A percentile compares a stretch with the other conserved stretches of the same genome.
These are phyloP conservation scores for Asterionellopsis glacialis DNA, from an alignment of 108 stramenopile species.

Conservation along the genomic window DNA sequence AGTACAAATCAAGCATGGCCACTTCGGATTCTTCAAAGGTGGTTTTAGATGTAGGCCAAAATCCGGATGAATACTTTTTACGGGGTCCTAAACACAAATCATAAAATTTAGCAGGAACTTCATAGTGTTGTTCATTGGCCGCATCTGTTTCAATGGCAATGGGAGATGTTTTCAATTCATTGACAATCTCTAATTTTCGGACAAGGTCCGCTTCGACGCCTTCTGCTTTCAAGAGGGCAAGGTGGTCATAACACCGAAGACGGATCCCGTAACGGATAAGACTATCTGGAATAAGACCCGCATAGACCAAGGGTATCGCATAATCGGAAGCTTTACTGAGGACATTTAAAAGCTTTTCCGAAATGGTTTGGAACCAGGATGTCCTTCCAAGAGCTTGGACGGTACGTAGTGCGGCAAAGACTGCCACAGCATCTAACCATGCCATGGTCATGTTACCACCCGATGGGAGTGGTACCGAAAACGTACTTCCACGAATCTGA, in stretches of 20 bases:
- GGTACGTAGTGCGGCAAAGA: too few relatives aligned
- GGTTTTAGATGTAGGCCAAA: constrained; percentile 48
- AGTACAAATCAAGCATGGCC: constrained; percentile 84
- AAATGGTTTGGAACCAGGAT: constrained; percentile 25
- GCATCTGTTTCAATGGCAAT: constrained; percentile 86
- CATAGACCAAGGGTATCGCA: constrained; percentile 31
- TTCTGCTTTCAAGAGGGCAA: constrained; percentile 29
- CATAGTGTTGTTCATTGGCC: constrained; percentile 98
- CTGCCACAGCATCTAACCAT: too few relatives aligned
- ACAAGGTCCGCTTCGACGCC: constrained; percentile 33
- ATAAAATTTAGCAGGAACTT: constrained; percentile 93
- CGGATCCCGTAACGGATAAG: constrained; percentile 74
- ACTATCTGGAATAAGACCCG: constrained; percentile 54
- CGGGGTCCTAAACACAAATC: constrained; percentile 79
- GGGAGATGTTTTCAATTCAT: constrained; percentile 49
- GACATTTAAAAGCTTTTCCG: constrained; percentile 37
- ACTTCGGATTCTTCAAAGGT: constrained; percentile 80
- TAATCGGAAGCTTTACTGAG: constrained; percentile 27
- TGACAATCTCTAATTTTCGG: constrained; percentile 47
- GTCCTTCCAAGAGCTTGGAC: constrained; percentile 6
- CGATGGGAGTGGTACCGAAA: too few relatives aligned
- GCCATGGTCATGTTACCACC: too few relatives aligned
- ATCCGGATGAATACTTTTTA: constrained; percentile 90
- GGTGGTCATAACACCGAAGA: constrained; percentile 47
- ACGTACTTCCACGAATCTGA: too few relatives aligned